Conservation (phyloP, 2,329 filamentous ascomycete genomes). For the Scopulariopsis brevicaulis region DNA sequence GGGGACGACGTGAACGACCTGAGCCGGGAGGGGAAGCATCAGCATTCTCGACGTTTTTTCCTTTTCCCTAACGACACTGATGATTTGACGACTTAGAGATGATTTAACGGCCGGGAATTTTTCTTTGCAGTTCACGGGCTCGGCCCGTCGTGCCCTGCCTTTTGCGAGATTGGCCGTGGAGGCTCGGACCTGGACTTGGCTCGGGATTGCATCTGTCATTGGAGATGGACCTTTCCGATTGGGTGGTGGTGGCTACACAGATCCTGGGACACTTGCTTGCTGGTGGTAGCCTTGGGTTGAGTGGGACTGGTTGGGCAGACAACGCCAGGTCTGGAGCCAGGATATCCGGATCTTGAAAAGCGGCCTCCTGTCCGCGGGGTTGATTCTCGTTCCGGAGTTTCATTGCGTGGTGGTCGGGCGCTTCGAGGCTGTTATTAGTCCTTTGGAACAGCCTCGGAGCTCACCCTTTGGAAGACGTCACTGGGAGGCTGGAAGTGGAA, state of each 20-base stretch:
- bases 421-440: neutral
- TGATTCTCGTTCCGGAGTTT: neutral
- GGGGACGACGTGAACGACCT: neutral
- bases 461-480: neutral
- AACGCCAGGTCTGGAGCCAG: neutral
- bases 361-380: neutral
- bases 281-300: neutral
- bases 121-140: neutral
- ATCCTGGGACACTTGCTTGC: neutral
- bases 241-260: neutral
- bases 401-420: neutral
- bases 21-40: neutral
- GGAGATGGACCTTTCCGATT: neutral
- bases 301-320: neutral
- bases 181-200: neutral
- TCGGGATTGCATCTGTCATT: neutral
- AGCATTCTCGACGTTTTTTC: neutral
- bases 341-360: neutral
- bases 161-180: neutral
- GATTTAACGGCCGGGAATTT: conserved; percentile 2
- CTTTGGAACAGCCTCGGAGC: neutral
- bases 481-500: neutral
- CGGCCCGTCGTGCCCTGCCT: neutral
- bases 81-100: conserved; percentile 5
- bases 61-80: conserved; percentile 3